Evolutionary conservation across 257 asterid genomes (phyloP).

Genomic region (Voacanga thouarsii): DNA sequence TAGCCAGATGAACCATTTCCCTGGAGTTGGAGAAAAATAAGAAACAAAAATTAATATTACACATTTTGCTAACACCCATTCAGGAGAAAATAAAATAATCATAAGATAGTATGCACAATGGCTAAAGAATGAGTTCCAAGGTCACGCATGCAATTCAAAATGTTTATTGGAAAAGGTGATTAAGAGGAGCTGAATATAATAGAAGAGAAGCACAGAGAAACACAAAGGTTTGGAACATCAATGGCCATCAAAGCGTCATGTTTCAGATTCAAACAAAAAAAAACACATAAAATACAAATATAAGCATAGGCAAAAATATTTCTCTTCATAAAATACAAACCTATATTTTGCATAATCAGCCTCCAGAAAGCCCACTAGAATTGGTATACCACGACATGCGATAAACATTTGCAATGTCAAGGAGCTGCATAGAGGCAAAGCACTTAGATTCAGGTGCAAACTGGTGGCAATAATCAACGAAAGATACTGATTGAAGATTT

Average conservation of each 20-base stretch:
- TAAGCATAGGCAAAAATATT: background rate
- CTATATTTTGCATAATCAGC: conserved; percentile 96
- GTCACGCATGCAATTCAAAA: background rate
- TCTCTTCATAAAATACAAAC: conserved; percentile 36
- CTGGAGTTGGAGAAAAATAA: conserved; percentile 40
- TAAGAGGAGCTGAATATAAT: background rate
- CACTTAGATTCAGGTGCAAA: conserved; percentile 19
- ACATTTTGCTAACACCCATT: background rate
- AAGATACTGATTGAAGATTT: conserved; percentile 14
- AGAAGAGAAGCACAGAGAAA: background rate
- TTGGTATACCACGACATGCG: conserved; percentile 95
- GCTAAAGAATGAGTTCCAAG: background rate
- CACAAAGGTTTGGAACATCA: background rate
- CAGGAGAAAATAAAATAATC: background rate
- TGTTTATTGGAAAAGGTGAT: background rate
- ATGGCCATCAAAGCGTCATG: background rate
- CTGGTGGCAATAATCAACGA: conserved; percentile 9
- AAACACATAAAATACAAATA: conserved; percentile 8
- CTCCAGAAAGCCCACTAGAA: conserved; percentile 96
- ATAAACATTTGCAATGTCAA: conserved; percentile 96
- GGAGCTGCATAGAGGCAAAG: conserved; percentile 55
- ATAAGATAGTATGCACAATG: background rate
- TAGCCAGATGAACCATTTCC: conserved; percentile 99
- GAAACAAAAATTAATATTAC: conserved; percentile 22
- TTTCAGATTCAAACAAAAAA: background rate